Evolutionary conservation across 805 yeast species (phyloP).

Genomic region (Candida takata): DNA sequence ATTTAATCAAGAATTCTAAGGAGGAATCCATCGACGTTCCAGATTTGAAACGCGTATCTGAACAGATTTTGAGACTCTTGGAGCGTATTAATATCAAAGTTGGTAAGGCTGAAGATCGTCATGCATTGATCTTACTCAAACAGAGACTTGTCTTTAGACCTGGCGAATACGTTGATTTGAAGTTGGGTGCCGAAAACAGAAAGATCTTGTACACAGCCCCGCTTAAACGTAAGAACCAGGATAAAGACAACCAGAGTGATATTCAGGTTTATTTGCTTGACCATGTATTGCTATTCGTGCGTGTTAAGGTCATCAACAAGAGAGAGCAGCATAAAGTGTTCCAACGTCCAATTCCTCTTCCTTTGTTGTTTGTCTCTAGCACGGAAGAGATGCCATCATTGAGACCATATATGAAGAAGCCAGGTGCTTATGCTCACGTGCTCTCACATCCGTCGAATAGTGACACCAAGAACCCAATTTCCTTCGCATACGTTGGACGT

Average conservation of each 20-base stretch:
- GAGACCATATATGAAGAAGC: slow-evolving; percentile 32
- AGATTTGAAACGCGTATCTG: slow-evolving; percentile 63
- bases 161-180: slow-evolving; percentile 81
- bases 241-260: slow-evolving; percentile 65
- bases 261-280: slow-evolving; percentile 85
- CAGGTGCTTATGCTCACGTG: slow-evolving; percentile 25
- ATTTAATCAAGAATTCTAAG: slow-evolving; percentile 74
- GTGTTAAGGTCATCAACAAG: slow-evolving; percentile 79
- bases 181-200: slow-evolving; percentile 74
- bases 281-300: slow-evolving; percentile 77
- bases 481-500: slow-evolving; percentile 43
- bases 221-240: slow-evolving; percentile 67
- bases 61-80: slow-evolving; percentile 66
- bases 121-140: slow-evolving; percentile 78
- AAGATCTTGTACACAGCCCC: slow-evolving; percentile 74
- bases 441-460: slow-evolving; percentile 19
- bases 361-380: slow-evolving; percentile 64
- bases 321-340: slow-evolving; percentile 88
- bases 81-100: slow-evolving; percentile 71
- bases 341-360: slow-evolving; percentile 81
- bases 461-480: slow-evolving; percentile 33
- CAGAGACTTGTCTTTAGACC: slow-evolving; percentile 76
- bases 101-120: slow-evolving; percentile 91
- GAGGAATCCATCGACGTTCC: slow-evolving; percentile 61
- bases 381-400: slow-evolving; percentile 73